Conservation (phyloP, 1,284 basidiomycete genomes). For the Pulchroboletus neoregius region DNA sequence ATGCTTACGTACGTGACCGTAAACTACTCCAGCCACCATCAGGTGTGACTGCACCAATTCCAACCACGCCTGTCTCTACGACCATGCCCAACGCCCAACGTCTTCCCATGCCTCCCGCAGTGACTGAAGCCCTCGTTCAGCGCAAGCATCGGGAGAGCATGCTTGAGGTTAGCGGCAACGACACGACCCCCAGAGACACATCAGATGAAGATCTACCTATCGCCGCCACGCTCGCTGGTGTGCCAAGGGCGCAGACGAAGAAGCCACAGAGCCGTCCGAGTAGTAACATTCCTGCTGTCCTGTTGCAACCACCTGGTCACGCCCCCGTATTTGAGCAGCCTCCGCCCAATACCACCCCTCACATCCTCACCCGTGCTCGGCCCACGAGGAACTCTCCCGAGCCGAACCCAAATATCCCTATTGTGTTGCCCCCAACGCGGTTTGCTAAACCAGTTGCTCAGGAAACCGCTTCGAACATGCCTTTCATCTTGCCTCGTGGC, state of each 20-base stretch:
- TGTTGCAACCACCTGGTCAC: constrained; percentile 61
- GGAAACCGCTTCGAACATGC: constrained; percentile 25
- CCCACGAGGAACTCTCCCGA: constrained; percentile 28
- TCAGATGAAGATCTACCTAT: constrained; percentile 54
- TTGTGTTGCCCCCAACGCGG: constrained; percentile 31
- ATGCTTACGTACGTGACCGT: constrained; percentile 72
- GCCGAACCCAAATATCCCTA: constrained; percentile 27
- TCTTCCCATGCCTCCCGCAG: constrained; percentile 60
- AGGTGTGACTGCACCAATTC: constrained; percentile 69
- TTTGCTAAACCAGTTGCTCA: constrained; percentile 14
- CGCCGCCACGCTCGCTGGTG: constrained; percentile 34
- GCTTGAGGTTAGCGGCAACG: constrained; percentile 38
- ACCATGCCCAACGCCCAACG: constrained; percentile 36
- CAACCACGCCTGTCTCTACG: constrained; percentile 49
- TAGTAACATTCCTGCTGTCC: constrained; percentile 41
- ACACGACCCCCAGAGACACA: constrained; percentile 35
- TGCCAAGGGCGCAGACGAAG: constrained; percentile 26
- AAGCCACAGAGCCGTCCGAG: constrained; percentile 37
- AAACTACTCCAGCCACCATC: constrained; percentile 78
- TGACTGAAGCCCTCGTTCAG: constrained; percentile 64
- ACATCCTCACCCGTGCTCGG: constrained; percentile 63
- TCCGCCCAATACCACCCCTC: constrained; percentile 34
- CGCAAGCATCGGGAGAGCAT: constrained; percentile 64
- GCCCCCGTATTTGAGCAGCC: constrained; percentile 30
- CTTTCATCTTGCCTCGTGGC: constrained; percentile 31